Percentiles rank a stretch among this genome's conserved stretches.
Evolutionary conservation across 306 rosid genomes (phyloP).

Genomic region (Hippophae gyantsensis): DNA sequence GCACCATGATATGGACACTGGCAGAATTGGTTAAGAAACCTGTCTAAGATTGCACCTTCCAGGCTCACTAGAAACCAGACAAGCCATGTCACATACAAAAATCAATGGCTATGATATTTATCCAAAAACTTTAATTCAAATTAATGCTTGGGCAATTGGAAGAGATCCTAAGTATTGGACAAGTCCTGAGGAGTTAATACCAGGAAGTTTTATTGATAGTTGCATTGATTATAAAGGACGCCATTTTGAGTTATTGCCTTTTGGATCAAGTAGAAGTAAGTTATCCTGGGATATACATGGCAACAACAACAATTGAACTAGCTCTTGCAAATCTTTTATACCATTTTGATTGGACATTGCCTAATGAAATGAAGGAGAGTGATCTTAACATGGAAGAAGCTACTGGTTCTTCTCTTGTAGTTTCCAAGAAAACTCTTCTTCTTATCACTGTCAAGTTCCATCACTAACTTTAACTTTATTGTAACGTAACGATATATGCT

Average conservation of each 20-base stretch:
- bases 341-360: constrained; percentile 35
- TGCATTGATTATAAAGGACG: constrained; percentile 8
- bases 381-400: constrained; percentile 40
- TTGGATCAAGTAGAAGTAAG: constrained; percentile 17
- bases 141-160: constrained; percentile 36
- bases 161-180: constrained; percentile 31
- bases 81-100: constrained; percentile 4
- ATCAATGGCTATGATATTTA: constrained; percentile 30
- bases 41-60: constrained; percentile 5
- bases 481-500: no score
- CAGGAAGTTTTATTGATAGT: constrained; percentile 9
- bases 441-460: constrained; percentile 20
- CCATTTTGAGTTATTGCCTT: constrained; percentile 11
- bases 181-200: constrained; percentile 29
- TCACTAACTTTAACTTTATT: background rate
- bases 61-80: constrained; percentile 8
- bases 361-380: constrained; percentile 22
- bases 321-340: constrained; percentile 36
- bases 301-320: constrained; percentile 14
- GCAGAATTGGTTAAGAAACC: constrained; percentile 12
- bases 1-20: constrained; percentile 15
- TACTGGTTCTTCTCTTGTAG: constrained; percentile 17
- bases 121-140: constrained; percentile 20
- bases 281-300: constrained; percentile 28
- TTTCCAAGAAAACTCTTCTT: constrained; percentile 27